phyloP scores from a whole-genome alignment of 2,329 filamentous ascomycete genomes.

The Chrysoporthe deuterocubensis region DNA sequence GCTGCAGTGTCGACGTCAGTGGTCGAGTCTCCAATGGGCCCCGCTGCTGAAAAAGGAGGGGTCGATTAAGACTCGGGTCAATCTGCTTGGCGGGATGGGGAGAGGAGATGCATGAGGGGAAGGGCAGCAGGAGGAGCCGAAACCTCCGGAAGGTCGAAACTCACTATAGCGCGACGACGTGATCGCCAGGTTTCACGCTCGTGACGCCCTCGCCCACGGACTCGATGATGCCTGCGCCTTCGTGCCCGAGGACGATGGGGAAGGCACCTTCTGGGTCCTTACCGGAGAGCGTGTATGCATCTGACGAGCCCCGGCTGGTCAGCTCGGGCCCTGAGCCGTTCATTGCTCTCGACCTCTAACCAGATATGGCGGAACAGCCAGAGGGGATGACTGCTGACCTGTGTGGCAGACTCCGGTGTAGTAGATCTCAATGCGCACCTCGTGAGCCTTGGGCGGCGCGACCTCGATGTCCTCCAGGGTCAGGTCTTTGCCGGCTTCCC shows the following conservation, averaged over 20 bases:
- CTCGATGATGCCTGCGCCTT: conserved; percentile 90
- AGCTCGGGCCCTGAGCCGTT: not conserved
- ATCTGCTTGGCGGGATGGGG: not conserved
- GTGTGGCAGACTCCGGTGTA: conserved; percentile 99
- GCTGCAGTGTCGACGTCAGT: conserved; percentile 51
- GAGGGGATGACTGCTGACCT: conserved; percentile 36
- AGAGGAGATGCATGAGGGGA: conserved; percentile 22
- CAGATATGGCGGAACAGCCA: not conserved
- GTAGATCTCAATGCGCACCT: conserved; percentile 96
- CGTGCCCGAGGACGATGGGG: conserved; percentile 86
- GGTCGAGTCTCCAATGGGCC: not conserved
- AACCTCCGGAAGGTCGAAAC: conserved; percentile 36
- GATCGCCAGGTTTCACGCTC: conserved; percentile 90
- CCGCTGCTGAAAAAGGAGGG: conserved; percentile 3
- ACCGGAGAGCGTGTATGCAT: conserved; percentile 92
- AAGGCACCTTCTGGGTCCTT: conserved; percentile 97
- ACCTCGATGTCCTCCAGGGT: conserved; percentile 93
- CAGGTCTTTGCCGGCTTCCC: conserved; percentile 92
- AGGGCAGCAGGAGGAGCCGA: not conserved
- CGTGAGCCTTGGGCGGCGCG: conserved; percentile 82
- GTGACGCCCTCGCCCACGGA: conserved; percentile 94
- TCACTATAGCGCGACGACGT: conserved; percentile 87
- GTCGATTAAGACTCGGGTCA: not conserved
- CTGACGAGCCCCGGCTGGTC: conserved; percentile 44
- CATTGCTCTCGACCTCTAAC: too few species aligned